A percentile compares a stretch with the other conserved stretches of the same genome.
Conservation (phyloP, 2,329 filamentous ascomycete genomes). For the Magnaporthiopsis poae region DNA sequence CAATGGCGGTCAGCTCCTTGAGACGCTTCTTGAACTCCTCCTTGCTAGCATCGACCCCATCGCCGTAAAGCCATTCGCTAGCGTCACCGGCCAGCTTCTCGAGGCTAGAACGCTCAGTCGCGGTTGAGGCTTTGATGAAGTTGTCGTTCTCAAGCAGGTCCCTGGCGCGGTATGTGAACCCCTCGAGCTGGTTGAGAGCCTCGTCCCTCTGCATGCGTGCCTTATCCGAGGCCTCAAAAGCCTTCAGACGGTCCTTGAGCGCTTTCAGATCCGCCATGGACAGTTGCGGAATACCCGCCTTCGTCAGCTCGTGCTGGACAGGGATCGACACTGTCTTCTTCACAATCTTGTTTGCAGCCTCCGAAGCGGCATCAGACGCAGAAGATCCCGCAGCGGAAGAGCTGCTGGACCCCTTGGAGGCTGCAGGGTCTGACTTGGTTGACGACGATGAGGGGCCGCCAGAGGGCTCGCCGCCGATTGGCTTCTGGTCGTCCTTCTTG, state of each 20-base stretch:
- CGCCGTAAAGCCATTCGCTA: slow-evolving; percentile 85
- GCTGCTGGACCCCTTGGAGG: slow-evolving; percentile 10
- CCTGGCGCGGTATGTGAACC: slow-evolving; percentile 78
- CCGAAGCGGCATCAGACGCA: slow-evolving; percentile 35
- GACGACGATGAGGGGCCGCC: slow-evolving; percentile 26
- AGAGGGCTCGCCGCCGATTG: slow-evolving; percentile 44
- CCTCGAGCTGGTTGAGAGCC: slow-evolving; percentile 83
- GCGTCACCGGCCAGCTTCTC: slow-evolving; percentile 57
- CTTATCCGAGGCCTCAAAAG: slow-evolving; percentile 78
- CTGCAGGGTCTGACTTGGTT: slow-evolving; percentile 12
- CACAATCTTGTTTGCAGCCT: slow-evolving; percentile 40
- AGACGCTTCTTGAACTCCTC: slow-evolving; percentile 68
- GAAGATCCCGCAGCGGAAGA: slow-evolving; percentile 10
- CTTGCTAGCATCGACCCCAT: slow-evolving; percentile 65
- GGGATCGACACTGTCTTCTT: slow-evolving; percentile 49
- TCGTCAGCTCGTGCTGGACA: slow-evolving; percentile 39
- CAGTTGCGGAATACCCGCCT: slow-evolving; percentile 39
- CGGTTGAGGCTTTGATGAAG: slow-evolving; percentile 63
- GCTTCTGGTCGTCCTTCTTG: slow-evolving; percentile 77
- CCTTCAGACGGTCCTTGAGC: slow-evolving; percentile 61
- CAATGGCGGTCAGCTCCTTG: slow-evolving; percentile 66
- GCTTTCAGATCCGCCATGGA: slow-evolving; percentile 38
- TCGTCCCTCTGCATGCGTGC: slow-evolving; percentile 71
- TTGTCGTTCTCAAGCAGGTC: slow-evolving; percentile 70
- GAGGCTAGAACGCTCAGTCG: slow-evolving; percentile 56